These are phyloP conservation scores for Penicillium sp. DNA, from an alignment of 2,329 filamentous ascomycete genomes.

Conservation along the genomic window DNA sequence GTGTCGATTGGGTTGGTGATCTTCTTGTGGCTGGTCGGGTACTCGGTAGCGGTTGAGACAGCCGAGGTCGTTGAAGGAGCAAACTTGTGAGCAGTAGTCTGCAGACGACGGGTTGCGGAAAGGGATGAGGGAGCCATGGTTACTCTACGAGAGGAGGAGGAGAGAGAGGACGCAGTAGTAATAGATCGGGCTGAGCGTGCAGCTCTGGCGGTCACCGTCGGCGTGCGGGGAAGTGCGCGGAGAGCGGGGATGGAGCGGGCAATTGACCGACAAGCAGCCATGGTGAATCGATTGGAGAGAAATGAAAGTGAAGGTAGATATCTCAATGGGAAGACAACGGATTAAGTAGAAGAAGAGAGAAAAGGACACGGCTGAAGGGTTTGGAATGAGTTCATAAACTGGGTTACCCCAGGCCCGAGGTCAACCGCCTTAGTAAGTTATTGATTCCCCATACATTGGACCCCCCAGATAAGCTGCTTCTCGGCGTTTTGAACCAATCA, in stretches of 20 bases:
- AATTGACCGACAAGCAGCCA: constrained; percentile 43
- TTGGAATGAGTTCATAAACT: constrained; percentile 9
- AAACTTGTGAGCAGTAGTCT: constrained; percentile 58
- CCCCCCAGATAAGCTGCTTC: constrained; percentile 19
- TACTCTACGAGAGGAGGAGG: constrained; percentile 18
- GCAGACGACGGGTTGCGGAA: constrained; percentile 42
- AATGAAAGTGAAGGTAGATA: neutral
- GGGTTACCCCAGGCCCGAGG: constrained; percentile 26
- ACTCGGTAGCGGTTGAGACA: constrained; percentile 53
- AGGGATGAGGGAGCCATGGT: constrained; percentile 23
- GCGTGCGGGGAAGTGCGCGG: constrained; percentile 40
- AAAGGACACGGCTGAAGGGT: neutral
- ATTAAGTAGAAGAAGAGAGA: constrained; percentile 1
- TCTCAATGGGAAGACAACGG: neutral
- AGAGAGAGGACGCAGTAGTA: constrained; percentile 23
- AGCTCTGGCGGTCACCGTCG: constrained; percentile 29
- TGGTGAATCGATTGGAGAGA: constrained; percentile 21
- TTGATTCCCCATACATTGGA: constrained; percentile 15
- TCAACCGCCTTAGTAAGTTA: constrained; percentile 16
- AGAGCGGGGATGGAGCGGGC: constrained; percentile 42
- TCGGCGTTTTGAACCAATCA: constrained; percentile 23
- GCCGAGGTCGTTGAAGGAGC: constrained; percentile 52
- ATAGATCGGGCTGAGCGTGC: constrained; percentile 29
- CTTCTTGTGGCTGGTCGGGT: constrained; percentile 58
- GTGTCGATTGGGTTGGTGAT: constrained; percentile 60